Base-by-base conservation (phyloP, 306 rosid species). In the Vicia villosa region DNA sequence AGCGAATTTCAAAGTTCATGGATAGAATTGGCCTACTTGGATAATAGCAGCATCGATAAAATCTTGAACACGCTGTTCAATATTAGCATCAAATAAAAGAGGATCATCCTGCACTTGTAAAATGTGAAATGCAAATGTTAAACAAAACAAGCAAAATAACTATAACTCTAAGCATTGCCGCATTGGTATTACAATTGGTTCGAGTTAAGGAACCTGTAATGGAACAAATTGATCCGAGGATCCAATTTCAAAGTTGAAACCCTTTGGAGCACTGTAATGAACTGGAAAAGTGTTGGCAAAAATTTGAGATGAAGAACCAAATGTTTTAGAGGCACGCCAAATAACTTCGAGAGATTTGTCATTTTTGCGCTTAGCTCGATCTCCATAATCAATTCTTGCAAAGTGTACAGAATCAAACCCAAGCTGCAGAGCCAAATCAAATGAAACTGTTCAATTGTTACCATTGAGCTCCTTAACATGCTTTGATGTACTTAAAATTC, bases 321-420 rank as follows among this genome's bases (percentile, higher is more conserved):
- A 88, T 41, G 91, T 86, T 57, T 80, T 85, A 69, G 97, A 93
- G 10, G 82, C 98, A 36, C 91, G 95, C 98, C 98, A 93, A 52
- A 93, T 81, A 66, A 93, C 97, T 85, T 93, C 98, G 43, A 93
- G 96, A 38, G 97, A 75, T 57, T 93, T 93, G 3, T 88, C 88
- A 41, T 1, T 76, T 78, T 74, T 90, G 41, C 98, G 87, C 67
- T 82, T 77, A 24, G 84, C 91, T 81, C 96, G 82, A 67, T 93
- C 98, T 70, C 86, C 94, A 73, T 83, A 90, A 80, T 93, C 98
- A 80, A 93, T 81, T 69, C 98, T 85, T 13, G 98, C 98, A 38
- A 93, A 93, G 82, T 93, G 98, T 7, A 93, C 84, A 6, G 98
- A 93, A 40, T 93, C 98, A 77, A 93, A 93, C 10, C 98, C 98